Conservation (phyloP, 768 basidiomycete species). For the Macrolepiota fuliginosa region DNA sequence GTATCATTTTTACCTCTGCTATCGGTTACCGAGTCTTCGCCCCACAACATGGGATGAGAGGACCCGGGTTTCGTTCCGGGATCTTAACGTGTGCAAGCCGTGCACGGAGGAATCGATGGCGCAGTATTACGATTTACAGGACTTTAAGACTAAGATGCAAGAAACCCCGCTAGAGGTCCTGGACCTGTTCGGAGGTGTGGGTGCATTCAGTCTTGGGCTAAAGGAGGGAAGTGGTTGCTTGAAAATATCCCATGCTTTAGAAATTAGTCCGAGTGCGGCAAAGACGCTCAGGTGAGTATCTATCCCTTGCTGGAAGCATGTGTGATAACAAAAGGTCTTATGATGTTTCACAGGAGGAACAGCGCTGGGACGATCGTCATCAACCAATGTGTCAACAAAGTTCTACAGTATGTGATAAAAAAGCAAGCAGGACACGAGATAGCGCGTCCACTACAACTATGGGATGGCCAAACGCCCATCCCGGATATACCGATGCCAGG, state of each 20-base stretch:
- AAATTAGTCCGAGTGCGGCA: conserved; percentile 76
- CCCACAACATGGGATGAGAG: conserved; percentile 36
- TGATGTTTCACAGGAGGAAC: conserved; percentile 40
- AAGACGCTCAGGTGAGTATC: conserved; percentile 54
- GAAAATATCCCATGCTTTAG: conserved; percentile 62
- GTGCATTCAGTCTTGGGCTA: conserved; percentile 63
- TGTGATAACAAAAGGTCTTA: background rate
- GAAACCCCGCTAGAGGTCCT: conserved; percentile 29
- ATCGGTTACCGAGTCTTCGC: conserved; percentile 42
- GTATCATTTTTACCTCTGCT: conserved; percentile 57
- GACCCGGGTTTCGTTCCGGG: conserved; percentile 26
- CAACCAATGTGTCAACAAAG: conserved; percentile 69
- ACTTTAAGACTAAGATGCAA: conserved; percentile 31
- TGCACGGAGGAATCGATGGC: conserved; percentile 39
- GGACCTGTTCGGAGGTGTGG: conserved; percentile 52
- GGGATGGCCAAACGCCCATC: conserved; percentile 32
- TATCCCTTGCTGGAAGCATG: background rate
- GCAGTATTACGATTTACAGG: conserved; percentile 23
- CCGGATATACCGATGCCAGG: conserved; percentile 47
- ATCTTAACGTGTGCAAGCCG: conserved; percentile 42
- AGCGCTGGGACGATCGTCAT: conserved; percentile 51
- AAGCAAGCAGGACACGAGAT: conserved; percentile 37
- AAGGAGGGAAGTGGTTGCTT: conserved; percentile 50
- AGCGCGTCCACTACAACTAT: conserved; percentile 38
- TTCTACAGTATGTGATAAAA: conserved; percentile 60